phyloP scores from a whole-genome alignment of 2,329 filamentous ascomycete genomes.

The Phoma herbarum region DNA sequence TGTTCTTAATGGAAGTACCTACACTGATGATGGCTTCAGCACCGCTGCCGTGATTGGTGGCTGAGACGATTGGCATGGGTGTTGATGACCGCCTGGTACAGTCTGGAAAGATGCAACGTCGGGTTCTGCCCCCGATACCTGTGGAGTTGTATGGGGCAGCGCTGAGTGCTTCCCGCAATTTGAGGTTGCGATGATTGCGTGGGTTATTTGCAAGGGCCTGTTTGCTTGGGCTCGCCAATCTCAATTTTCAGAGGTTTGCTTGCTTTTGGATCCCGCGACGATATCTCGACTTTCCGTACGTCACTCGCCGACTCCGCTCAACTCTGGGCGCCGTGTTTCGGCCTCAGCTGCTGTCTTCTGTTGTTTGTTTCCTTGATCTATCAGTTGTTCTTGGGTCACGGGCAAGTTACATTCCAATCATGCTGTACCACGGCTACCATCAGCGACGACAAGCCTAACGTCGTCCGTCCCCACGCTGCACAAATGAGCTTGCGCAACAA shows the following conservation, averaged over 20 bases:
- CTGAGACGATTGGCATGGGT: constrained; percentile 33
- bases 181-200: constrained; percentile 18
- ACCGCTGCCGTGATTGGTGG: constrained; percentile 24
- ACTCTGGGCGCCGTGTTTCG: constrained; percentile 11
- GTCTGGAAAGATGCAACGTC: constrained; percentile 33
- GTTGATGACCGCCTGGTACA: background rate
- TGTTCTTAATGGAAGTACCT: background rate
- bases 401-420: constrained; percentile 45
- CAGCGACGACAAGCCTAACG: constrained; percentile 31
- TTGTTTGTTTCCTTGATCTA: constrained; percentile 30
- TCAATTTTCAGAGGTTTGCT: constrained; percentile 18
- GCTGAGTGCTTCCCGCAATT: background rate
- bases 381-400: constrained; percentile 24
- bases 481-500: constrained; percentile 42
- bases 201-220: constrained; percentile 22
- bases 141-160: constrained; percentile 20
- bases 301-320: constrained; percentile 15
- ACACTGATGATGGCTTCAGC: background rate
- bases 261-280: constrained; percentile 8
- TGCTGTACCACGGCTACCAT: constrained; percentile 39
- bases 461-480: constrained; percentile 31
- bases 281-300: constrained; percentile 13
- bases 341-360: constrained; percentile 27
- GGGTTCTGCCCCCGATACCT: constrained; percentile 19
- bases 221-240: constrained; percentile 12